These are phyloP conservation scores for Breviolum minutum DNA, from an alignment of 73 alveolate species.

Conservation along the genomic window DNA sequence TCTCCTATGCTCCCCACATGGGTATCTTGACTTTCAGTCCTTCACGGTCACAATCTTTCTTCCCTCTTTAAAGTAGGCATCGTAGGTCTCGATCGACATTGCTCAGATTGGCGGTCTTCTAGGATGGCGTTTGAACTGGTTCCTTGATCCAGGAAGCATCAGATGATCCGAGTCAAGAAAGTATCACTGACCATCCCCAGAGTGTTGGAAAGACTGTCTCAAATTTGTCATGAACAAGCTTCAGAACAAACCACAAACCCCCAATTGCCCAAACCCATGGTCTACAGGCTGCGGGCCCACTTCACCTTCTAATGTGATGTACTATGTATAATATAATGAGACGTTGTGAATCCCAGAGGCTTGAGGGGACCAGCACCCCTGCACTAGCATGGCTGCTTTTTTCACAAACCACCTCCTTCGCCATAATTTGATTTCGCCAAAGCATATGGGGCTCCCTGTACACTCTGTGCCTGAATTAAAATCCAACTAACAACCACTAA, in stretches of 20 bases:
- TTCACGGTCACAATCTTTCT: slow-evolving; percentile 80
- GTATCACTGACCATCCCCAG: too few relatives aligned
- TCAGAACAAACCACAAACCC: too few relatives aligned
- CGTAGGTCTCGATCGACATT: slow-evolving; percentile 27
- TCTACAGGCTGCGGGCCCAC: too few relatives aligned
- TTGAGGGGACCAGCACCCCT: too few relatives aligned
- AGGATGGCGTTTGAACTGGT: slow-evolving; percentile 19
- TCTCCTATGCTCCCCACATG: neutral
- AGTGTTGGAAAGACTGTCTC: too few relatives aligned
- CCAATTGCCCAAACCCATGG: too few relatives aligned
- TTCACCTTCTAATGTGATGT: too few relatives aligned
- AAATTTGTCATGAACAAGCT: too few relatives aligned
- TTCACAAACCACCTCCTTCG: too few relatives aligned
- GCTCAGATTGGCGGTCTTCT: neutral
- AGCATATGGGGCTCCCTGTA: neutral
- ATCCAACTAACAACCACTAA: neutral
- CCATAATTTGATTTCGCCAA: neutral
- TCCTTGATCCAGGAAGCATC: slow-evolving; percentile 11
- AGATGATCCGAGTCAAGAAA: neutral
- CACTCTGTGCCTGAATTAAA: neutral
- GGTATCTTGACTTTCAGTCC: neutral
- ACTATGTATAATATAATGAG: too few relatives aligned
- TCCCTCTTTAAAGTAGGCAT: slow-evolving; percentile 49
- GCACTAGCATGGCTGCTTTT: too few relatives aligned
- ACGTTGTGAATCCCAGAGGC: too few relatives aligned